Conservation (phyloP, 1,139 yeast genomes). For the Geotrichum phurueaensis region DNA sequence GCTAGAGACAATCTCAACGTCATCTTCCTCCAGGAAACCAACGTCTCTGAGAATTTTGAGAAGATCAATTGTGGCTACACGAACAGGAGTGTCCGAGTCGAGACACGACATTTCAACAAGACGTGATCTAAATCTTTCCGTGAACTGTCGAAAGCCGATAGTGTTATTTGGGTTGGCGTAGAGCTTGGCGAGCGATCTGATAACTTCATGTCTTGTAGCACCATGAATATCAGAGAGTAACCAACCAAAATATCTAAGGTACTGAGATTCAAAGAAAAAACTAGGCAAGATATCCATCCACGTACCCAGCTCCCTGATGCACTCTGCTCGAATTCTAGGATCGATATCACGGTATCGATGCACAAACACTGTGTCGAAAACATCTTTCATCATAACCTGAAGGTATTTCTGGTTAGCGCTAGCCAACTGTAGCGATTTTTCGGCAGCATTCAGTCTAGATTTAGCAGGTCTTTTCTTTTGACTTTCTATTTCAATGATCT, state of each 20-base stretch:
- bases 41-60: conserved; percentile 51
- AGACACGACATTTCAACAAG: conserved; percentile 54
- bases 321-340: conserved; percentile 61
- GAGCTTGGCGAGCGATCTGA: conserved; percentile 46
- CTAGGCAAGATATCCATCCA: conserved; percentile 74
- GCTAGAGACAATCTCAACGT: conserved; percentile 37
- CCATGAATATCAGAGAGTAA: conserved; percentile 63
- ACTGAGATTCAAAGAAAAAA: conserved; percentile 60
- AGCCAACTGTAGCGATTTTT: conserved; percentile 44
- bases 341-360: conserved; percentile 82
- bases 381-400: conserved; percentile 55
- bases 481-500: conserved; percentile 36
- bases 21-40: conserved; percentile 60
- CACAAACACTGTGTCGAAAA: conserved; percentile 60
- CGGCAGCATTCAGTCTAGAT: conserved; percentile 42
- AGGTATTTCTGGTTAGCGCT: conserved; percentile 49
- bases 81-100: conserved; percentile 51
- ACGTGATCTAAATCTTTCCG: conserved; percentile 62
- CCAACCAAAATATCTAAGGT: conserved; percentile 79
- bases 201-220: conserved; percentile 58
- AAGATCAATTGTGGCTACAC: conserved; percentile 47
- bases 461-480: conserved; percentile 33
- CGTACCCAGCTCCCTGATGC: conserved; percentile 53
- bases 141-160: conserved; percentile 58
- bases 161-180: conserved; percentile 42